Evolutionary conservation across 2,329 filamentous ascomycete genomes (phyloP), one percentile per base, ranked within the genome.

Genomic region (Pseudocercospora eumusae): DNA sequence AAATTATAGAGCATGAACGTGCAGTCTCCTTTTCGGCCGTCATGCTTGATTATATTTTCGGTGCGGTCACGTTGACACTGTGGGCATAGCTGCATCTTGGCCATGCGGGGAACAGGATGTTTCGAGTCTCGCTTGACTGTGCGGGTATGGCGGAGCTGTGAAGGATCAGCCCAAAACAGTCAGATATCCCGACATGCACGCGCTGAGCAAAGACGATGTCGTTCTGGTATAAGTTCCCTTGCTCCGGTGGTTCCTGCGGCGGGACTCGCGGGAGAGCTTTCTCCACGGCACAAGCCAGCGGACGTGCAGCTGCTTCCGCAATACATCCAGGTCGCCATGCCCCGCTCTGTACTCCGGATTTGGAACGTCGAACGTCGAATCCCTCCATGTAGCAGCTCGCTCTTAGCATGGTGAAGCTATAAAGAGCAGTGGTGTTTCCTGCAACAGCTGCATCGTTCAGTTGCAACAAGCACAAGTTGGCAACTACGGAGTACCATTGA

Each of bases 301-400:
- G n/a, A n/a, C n/a, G n/a, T n/a, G n/a, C n/a, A n/a, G n/a, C n/a
- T n/a, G 23, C 56, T 67, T 65, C 65, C 65, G 65, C 65, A 65
- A 67, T 67, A 67, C 59, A 61, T 65, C 65, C 65, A 58, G 52
- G 54, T 45, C 27, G 23, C n/a, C n/a, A n/a, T n/a, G n/a, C n/a
- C n/a, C n/a, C n/a, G n/a, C n/a, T n/a, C n/a, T n/a, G n/a, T n/a
- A n/a, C n/a, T n/a, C n/a, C n/a, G n/a, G n/a, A n/a, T n/a, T n/a
- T n/a, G n/a, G n/a, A n/a, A n/a, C n/a, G n/a, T n/a, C n/a, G n/a
- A n/a, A n/a, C n/a, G n/a, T n/a, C n/a, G n/a, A n/a, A n/a, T n/a
- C n/a, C n/a, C n/a, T n/a, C n/a, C n/a, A n/a, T n/a, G n/a, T n/a
- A n/a, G n/a, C n/a, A n/a, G n/a, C n/a, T 47, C 21, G 44, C 23